Conservation (phyloP, 2,329 filamentous ascomycete species). For the Falciphora oryzae region DNA sequence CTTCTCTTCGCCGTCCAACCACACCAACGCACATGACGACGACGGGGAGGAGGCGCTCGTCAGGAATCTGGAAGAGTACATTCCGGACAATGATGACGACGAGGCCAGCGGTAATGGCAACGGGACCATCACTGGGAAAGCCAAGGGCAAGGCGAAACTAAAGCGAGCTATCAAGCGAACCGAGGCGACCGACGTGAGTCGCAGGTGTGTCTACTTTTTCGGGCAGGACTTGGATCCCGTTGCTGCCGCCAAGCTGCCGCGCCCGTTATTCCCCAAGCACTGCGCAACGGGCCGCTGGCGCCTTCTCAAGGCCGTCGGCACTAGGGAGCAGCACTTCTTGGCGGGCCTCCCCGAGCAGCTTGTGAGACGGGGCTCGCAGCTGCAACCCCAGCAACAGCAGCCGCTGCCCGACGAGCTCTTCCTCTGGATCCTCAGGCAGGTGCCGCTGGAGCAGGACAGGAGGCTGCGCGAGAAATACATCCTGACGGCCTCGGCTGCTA, state of each 20-base stretch:
- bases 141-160: slow-evolving; percentile 32
- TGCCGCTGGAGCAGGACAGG: slow-evolving; percentile 48
- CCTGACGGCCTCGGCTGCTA: slow-evolving; percentile 24
- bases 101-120: not conserved
- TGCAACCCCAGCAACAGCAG: slow-evolving; percentile 24
- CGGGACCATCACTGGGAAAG: slow-evolving; percentile 24
- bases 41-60: slow-evolving; percentile 16
- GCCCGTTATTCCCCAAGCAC: slow-evolving; percentile 32
- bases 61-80: slow-evolving; percentile 16
- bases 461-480: slow-evolving; percentile 56
- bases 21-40: slow-evolving; percentile 14
- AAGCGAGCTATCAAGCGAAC: slow-evolving; percentile 44
- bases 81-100: slow-evolving; percentile 31
- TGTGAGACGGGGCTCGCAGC: slow-evolving; percentile 31
- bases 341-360: slow-evolving; percentile 57
- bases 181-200: slow-evolving; percentile 29
- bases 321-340: slow-evolving; percentile 53
- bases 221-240: slow-evolving; percentile 20
- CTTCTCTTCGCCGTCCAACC: not conserved
- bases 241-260: slow-evolving; percentile 14
- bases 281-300: slow-evolving; percentile 37
- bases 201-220: slow-evolving; percentile 46
- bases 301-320: slow-evolving; percentile 41
- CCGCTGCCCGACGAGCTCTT: slow-evolving; percentile 55
- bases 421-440: slow-evolving; percentile 58